Evolutionary conservation across 345 rosid species (phyloP).

Genomic region (Citrus australasica): DNA sequence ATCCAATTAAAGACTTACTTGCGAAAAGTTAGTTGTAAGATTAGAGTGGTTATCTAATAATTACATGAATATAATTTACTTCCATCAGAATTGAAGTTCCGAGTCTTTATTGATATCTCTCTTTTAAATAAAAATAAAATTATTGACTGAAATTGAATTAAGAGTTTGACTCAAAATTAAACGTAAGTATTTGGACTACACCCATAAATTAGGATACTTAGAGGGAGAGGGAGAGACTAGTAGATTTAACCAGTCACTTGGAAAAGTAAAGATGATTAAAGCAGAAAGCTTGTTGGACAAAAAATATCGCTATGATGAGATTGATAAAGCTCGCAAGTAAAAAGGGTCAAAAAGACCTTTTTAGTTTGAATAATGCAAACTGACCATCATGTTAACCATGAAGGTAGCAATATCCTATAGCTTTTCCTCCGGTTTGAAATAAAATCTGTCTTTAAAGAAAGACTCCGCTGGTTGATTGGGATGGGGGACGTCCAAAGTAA

Average conservation of each 20-base stretch:
- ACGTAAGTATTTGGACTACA: no score
- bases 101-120: no score
- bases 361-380: constrained; percentile 13
- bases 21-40: no score
- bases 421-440: constrained; percentile 25
- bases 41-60: no score
- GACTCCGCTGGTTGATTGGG: not conserved
- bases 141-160: no score
- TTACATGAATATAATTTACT: no score
- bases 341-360: constrained; percentile 25
- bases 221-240: not conserved
- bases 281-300: not conserved
- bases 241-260: not conserved
- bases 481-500: constrained; percentile 4
- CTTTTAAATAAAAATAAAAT: no score
- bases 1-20: no score
- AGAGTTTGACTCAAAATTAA: no score
- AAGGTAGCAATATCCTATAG: not conserved
- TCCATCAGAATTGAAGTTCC: no score
- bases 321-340: constrained; percentile 12
- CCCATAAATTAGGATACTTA: not conserved
- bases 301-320: not conserved
- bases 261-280: not conserved
- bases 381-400: constrained; percentile 1
- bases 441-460: constrained; percentile 10